These are phyloP conservation scores for Globisporangium emineosum DNA, from an alignment of 352 stramenopile species.

Conservation along the genomic window DNA sequence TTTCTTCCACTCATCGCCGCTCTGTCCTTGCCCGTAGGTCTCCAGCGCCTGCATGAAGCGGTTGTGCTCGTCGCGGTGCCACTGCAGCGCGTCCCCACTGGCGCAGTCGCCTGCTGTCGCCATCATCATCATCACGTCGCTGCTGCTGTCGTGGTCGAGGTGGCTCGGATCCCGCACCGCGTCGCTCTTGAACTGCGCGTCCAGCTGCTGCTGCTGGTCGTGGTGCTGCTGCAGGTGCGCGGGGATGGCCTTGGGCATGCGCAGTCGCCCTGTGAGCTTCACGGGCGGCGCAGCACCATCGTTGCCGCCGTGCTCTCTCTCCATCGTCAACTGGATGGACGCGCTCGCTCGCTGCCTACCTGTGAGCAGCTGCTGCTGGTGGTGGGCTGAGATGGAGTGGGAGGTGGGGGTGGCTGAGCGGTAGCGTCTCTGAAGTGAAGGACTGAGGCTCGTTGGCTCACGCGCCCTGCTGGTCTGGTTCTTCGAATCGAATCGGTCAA, in stretches of 20 bases:
- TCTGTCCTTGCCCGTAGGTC: conserved; percentile 46
- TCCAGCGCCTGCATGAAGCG: conserved; percentile 84
- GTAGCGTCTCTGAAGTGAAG: not conserved
- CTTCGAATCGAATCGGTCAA: not conserved
- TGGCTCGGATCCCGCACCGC: not conserved
- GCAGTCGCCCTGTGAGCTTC: conserved; percentile 12
- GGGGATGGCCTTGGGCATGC: conserved; percentile 17
- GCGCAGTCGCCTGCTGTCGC: too few relatives aligned
- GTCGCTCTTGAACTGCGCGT: conserved; percentile 8
- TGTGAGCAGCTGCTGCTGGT: conserved; percentile 4
- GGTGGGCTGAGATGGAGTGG: too few relatives aligned
- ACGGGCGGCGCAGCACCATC: not conserved
- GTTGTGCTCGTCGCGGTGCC: conserved; percentile 67
- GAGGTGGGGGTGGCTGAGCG: not conserved
- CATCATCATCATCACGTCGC: not conserved
- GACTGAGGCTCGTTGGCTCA: not conserved
- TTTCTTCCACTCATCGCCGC: conserved; percentile 59
- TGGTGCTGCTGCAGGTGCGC: conserved; percentile 21
- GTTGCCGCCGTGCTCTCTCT: conserved; percentile 1
- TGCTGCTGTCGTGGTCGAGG: not conserved
- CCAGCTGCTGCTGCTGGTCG: conserved; percentile 4
- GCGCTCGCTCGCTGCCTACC: conserved; percentile 14
- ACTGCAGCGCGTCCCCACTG: conserved; percentile 17
- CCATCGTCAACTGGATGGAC: conserved; percentile 1
- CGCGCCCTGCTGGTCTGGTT: not conserved